Conservation (phyloP, 345 rosid genomes). For the Acer saccharum region DNA sequence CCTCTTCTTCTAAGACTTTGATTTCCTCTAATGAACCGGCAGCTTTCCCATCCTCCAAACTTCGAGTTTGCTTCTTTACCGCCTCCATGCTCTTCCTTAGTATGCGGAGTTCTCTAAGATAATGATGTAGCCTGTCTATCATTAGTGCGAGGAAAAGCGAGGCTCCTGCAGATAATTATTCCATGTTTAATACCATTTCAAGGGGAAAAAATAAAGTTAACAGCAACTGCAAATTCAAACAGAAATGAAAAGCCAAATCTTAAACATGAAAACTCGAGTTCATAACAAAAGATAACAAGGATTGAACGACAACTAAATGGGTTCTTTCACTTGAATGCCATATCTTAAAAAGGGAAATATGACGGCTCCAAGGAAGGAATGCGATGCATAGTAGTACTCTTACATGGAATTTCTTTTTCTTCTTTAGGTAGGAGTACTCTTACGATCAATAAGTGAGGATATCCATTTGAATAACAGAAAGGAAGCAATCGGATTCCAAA, state of each 20-base stretch:
- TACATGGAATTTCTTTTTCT: too few species aligned
- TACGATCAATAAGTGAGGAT: neutral
- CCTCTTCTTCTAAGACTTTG: conserved; percentile 62
- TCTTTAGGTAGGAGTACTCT: neutral
- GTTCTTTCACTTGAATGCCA: neutral
- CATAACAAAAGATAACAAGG: neutral
- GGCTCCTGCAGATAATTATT: conserved; percentile 59
- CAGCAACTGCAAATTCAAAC: conserved; percentile 8
- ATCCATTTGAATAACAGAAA: neutral
- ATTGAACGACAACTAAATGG: neutral
- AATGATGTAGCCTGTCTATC: conserved; percentile 92
- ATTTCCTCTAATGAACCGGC: conserved; percentile 46
- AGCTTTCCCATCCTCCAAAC: conserved; percentile 61
- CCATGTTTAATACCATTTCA: conserved; percentile 16
- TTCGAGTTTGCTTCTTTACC: conserved; percentile 60
- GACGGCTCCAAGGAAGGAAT: neutral
- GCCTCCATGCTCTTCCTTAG: conserved; percentile 84
- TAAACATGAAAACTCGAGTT: neutral
- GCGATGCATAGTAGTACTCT: conserved; percentile 8
- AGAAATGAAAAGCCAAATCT: conserved; percentile 5
- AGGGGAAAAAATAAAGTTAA: conserved; percentile 2
- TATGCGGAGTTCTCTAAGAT: conserved; percentile 78
- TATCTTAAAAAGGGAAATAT: neutral
- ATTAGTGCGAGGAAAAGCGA: conserved; percentile 71
- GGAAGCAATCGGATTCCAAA: neutral